Base-by-base conservation (phyloP, 2,329 filamentous ascomycete genomes). In the Fusarium heterosporum region DNA sequence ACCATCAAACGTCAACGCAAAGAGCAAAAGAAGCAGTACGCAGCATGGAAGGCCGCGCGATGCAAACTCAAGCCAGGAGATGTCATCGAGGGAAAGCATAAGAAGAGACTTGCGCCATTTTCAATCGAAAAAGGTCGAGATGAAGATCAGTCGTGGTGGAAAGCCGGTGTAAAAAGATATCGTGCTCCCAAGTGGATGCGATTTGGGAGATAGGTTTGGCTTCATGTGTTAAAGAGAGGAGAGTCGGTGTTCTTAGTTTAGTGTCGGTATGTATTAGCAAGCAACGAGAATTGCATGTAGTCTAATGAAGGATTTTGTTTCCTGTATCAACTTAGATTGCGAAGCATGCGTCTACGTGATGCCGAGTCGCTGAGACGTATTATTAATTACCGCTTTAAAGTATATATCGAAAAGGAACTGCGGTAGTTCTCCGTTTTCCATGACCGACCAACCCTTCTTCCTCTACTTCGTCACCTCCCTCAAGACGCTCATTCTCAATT, bases 391-490 rank as follows among this genome's bases (percentile, higher is more conserved):
- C 26, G 34, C 34, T 36, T 72, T 67, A 85, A 59, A 85, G 61
- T 77, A 85, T 85, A 63, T 83, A 84, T 65, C 81, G 75, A 69
- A 83, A 85, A 49, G 72, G 72, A 25, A 61, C 70, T 11, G 60
- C 48, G 7, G 55, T 63, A 17, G 46, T 55, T 46, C 63, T 74
- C 45, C 58, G 65, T 54, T 66, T 70, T 29, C 72, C 64, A 30
- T 72, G 66, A 26, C 74, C 78, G 56, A 83, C 79, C 29, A 83
- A 68, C 14, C 76, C 78, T 63, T 80, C 78, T 36, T 80, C 79
- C 61, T 81, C 81, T 14, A 77, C 73, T 11, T 69, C 68, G 7
- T 68, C 70, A 13, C 62, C 66, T 2, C 64, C 65, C 6, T 51
- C 65, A 16, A 54, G 39, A 46, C 66, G 61, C 58, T 74, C 74